Evolutionary conservation across 192 early-diverging fungal genomes (phyloP), one percentile per base, ranked within the genome.

Genomic region (Spizellomyces sp.): DNA sequence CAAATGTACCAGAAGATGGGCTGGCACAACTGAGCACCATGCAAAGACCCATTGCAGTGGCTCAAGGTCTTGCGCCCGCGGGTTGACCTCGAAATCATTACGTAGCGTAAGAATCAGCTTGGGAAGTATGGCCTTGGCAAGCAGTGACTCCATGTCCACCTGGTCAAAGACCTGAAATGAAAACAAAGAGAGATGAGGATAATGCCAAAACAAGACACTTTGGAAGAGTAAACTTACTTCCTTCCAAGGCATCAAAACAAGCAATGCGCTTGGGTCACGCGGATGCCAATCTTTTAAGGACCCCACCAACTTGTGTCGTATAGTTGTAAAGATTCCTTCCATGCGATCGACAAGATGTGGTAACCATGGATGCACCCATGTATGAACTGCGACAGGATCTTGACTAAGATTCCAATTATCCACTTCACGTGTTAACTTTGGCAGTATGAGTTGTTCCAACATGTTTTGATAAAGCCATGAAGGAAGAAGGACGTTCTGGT

Each of bases 361-460:
- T 8, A 95, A 74, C 94, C 94, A 95, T 0, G 92, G 92, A 67
- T 90, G 91, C 7, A 93, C 69, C 92, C 92, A 95, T 8, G 77
- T 81, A 65, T 95, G 91, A 2, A 92, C 74, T 75, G 84, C 83
- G n/a, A 77, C 71, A 4, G 76, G 73, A 63, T 88, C 83, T 1
- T 75, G 72, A 22, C 73, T 68, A 14, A 89, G 89, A 52, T 85
- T 83, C 90, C 90, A 93, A 9, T 80, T 62, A 0, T 87, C 84
- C 7, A 96, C 78, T 10, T 82, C 84, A 43, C 77, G 75, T 6
- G 68, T 64, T 4, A 96, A 79, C 66, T 96, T 96, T 9, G 94
- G 94, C 45, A 94, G 47, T 8, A 96, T 77, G 15, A 94, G 85
- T 69, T 94, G 93, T 42, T 90, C 83, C 15, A 94, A 75, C 15